Percentiles rank a stretch among this genome's conserved stretches.
Conservation (phyloP, 352 stramenopile genomes). For the Phytophthora sp. region DNA sequence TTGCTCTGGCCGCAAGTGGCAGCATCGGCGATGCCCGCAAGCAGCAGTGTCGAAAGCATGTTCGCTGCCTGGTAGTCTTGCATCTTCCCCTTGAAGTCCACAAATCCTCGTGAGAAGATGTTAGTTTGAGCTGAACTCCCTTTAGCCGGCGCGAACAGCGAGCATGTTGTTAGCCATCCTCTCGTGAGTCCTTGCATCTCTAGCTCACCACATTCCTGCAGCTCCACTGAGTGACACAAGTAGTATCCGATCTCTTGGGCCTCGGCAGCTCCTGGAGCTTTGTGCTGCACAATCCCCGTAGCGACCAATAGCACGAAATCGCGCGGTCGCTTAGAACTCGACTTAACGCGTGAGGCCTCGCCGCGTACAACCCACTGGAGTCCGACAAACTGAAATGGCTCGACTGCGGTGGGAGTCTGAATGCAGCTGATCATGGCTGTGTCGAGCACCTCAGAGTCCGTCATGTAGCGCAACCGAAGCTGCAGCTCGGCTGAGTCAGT, state of each 20-base stretch:
- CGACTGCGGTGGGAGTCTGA: constrained; percentile 10
- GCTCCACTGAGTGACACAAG: constrained; percentile 30
- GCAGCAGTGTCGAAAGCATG: constrained; percentile 26
- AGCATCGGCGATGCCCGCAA: constrained; percentile 31
- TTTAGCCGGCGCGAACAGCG: constrained; percentile 24
- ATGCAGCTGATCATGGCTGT: constrained; percentile 31
- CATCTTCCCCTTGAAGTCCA: constrained; percentile 35
- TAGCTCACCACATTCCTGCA: constrained; percentile 13
- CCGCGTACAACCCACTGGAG: constrained; percentile 40
- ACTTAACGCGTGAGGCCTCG: constrained; percentile 22
- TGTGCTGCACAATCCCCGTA: constrained; percentile 27
- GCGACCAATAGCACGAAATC: constrained; percentile 45
- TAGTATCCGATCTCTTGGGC: constrained; percentile 27
- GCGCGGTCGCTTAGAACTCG: constrained; percentile 18
- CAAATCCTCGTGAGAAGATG: constrained; percentile 28
- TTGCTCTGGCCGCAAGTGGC: constrained; percentile 61
- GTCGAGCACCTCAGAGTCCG: constrained; percentile 31
- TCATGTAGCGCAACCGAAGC: constrained; percentile 36
- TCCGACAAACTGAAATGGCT: constrained; percentile 41
- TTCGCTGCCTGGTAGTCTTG: constrained; percentile 33
- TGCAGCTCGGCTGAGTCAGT: constrained; percentile 35
- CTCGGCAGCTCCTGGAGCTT: not conserved
- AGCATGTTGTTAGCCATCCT: constrained; percentile 38
- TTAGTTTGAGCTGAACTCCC: constrained; percentile 8
- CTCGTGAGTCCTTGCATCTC: constrained; percentile 3